A percentile compares a stretch with the other conserved stretches of the same genome.
Evolutionary conservation across 2,329 filamentous ascomycete species (phyloP).

Genomic region (Ophiostoma montium): DNA sequence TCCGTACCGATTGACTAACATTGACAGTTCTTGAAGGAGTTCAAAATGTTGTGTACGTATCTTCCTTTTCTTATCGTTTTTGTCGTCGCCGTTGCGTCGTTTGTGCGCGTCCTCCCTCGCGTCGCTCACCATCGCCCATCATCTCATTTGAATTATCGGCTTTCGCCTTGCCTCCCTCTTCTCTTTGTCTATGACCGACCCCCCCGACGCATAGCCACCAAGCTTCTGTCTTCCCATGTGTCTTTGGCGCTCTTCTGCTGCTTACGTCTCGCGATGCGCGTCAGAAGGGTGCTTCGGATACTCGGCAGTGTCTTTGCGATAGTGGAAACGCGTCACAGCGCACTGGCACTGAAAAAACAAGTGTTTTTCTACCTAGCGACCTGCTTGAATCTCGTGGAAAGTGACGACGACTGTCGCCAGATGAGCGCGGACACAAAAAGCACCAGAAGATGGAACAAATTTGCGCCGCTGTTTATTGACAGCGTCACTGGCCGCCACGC

Average conservation of each 20-base stretch:
- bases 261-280: too few relatives aligned
- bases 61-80: background rate
- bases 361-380: background rate
- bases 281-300: too few relatives aligned
- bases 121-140: background rate
- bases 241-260: background rate
- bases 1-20: conserved; percentile 15
- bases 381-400: too few relatives aligned
- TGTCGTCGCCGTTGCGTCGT: background rate
- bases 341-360: background rate
- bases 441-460: background rate
- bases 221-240: background rate
- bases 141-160: too few relatives aligned
- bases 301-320: too few relatives aligned
- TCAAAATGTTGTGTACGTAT: conserved; percentile 20
- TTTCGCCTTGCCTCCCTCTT: too few relatives aligned
- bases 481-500: too few relatives aligned
- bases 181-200: too few relatives aligned
- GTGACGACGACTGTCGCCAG: too few relatives aligned
- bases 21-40: conserved; percentile 22
- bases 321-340: background rate
- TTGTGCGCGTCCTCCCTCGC: background rate
- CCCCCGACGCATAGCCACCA: too few relatives aligned
- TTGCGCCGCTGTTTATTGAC: background rate
- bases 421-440: background rate